phyloP scores from a whole-genome alignment of 352 stramenopile genomes.

The Phytophthora tentaculata region DNA sequence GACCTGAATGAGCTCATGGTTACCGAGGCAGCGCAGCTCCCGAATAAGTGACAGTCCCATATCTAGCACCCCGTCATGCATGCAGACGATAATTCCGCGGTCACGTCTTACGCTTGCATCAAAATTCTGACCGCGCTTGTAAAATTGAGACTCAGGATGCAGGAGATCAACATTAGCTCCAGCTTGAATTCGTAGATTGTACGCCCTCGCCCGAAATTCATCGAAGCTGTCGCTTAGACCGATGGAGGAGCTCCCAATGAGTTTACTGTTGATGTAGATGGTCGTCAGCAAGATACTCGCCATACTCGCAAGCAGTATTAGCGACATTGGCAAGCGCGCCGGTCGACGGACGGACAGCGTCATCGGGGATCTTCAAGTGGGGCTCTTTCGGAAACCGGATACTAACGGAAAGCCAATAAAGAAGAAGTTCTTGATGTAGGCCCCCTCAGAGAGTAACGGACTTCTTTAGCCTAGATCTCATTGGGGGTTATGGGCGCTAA shows the following conservation, averaged over 20 bases:
- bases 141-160: slow-evolving; percentile 21
- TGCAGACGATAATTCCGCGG: slow-evolving; percentile 28
- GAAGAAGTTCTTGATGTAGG: too few relatives aligned
- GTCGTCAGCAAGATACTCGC: slow-evolving; percentile 23
- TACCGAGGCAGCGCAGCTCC: slow-evolving; percentile 29
- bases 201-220: slow-evolving; percentile 14
- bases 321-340: slow-evolving; percentile 3
- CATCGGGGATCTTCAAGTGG: slow-evolving; percentile 4
- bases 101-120: slow-evolving; percentile 24
- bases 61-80: slow-evolving; percentile 43
- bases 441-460: too few relatives aligned
- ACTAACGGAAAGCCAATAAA: not conserved
- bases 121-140: slow-evolving; percentile 26
- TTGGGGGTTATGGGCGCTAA: too few relatives aligned
- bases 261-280: slow-evolving; percentile 30
- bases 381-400: not conserved
- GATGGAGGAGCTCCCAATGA: slow-evolving; percentile 13
- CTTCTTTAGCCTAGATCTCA: too few relatives aligned
- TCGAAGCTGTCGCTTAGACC: slow-evolving; percentile 36
- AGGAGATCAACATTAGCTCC: not conserved
- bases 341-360: not conserved
- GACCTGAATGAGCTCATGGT: slow-evolving; percentile 31
- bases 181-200: slow-evolving; percentile 11
- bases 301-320: slow-evolving; percentile 25
- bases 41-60: slow-evolving; percentile 51